Base-by-base conservation (phyloP, 306 rosid species). In the Myrica gale region DNA sequence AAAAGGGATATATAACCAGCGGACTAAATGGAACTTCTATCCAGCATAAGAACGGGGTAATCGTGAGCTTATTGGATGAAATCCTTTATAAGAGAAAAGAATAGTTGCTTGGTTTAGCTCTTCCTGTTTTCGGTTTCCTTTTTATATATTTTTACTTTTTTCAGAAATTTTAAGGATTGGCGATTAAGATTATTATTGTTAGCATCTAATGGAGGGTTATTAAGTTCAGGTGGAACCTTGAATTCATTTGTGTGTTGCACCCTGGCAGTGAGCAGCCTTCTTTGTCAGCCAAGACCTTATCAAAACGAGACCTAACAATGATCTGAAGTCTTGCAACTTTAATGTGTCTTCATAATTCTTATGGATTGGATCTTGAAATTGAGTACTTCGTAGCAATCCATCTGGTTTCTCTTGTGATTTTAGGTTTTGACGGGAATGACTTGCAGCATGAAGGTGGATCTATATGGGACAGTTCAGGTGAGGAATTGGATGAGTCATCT, bases 401-500 rank as follows among this genome's bases (percentile, higher is more conserved):
- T 71, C 75, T 72, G 62, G 73, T 32, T 63, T 41, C 6, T 46
- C 20, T 9, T 69, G 21, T 82, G 80, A 55, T 79, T 84, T 79
- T 75, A 89, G 96, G 76, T 71, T 54, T 16, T 76, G 90, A 72
- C 53, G 81, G 68, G 46, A 84, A 78, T 83, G 80, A 86, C 81
- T 74, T 76, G 68, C 66, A 55, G 65, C 63, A 11, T 53, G 88
- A 76, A 37, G 88, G 80, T 74, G 88, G 54, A 52, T 76, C 75
- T 68, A 13, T 70, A 50, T 85, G 89, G 91, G 87, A 73, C 76
- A 85, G 41, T 76, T 82, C 82, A 74, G 89, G 83, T 48, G 90
- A 78, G 26, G 86, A 90, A 71, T 69, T 85, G 82, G 81, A 82
- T 62, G 79, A 65, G 45, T 19, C 77, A 46, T 79, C 80, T 42